Evolutionary conservation across 2,329 filamentous ascomycete species (phyloP).

Genomic region (Gyromitra esculenta): DNA sequence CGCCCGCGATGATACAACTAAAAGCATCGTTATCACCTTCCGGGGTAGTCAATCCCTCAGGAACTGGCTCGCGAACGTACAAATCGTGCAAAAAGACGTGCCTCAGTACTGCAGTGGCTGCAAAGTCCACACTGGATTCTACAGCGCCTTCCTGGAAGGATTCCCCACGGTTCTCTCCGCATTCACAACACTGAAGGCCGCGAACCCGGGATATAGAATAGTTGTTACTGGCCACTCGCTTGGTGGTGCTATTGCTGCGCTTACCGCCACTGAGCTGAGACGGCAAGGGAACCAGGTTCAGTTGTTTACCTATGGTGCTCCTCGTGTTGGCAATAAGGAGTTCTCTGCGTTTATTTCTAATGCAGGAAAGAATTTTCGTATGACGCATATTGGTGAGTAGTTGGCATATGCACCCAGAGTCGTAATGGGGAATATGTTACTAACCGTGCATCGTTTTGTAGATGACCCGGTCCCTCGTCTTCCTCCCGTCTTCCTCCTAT

Average conservation of each 20-base stretch:
- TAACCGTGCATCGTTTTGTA: neutral
- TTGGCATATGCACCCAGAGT: neutral
- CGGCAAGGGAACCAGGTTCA: constrained; percentile 50
- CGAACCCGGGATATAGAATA: constrained; percentile 56
- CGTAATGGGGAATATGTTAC: neutral
- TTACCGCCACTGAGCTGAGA: constrained; percentile 57
- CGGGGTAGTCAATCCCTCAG: constrained; percentile 69
- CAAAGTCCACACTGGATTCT: constrained; percentile 58
- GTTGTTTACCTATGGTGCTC: constrained; percentile 59
- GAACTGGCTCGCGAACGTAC: constrained; percentile 71
- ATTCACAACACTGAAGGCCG: constrained; percentile 47
- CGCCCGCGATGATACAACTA: constrained; percentile 64
- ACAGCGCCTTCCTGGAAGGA: constrained; percentile 56
- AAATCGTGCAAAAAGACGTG: constrained; percentile 61
- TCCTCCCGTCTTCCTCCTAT: constrained; percentile 70
- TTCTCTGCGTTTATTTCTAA: constrained; percentile 58
- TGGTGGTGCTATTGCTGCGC: constrained; percentile 58
- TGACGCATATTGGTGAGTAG: constrained; percentile 57
- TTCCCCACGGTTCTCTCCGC: constrained; percentile 53
- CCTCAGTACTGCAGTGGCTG: constrained; percentile 59
- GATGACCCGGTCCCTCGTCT: constrained; percentile 74
- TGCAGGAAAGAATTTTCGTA: constrained; percentile 51
- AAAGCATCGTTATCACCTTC: constrained; percentile 70
- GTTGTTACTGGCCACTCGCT: constrained; percentile 59
- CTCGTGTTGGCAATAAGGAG: constrained; percentile 58